phyloP scores from a whole-genome alignment of 441 rosid species.

The Pelargonium myrrhifolium region DNA sequence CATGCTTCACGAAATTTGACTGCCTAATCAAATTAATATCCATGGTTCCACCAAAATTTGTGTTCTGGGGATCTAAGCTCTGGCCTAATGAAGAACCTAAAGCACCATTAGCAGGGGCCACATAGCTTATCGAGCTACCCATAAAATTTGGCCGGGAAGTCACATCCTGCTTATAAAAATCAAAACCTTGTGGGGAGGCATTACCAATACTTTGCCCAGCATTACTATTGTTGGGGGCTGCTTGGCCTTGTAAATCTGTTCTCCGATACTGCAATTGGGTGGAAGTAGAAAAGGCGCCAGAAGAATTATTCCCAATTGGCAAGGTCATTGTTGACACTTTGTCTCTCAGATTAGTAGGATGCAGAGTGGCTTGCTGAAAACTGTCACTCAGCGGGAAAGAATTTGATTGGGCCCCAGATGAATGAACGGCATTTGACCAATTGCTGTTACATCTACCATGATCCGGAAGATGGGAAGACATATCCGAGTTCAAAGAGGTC shows the following conservation, averaged over 20 bases:
- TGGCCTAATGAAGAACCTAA: slow-evolving; percentile 20
- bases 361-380: slow-evolving; percentile 27
- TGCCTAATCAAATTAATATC: slow-evolving; percentile 36
- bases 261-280: slow-evolving; percentile 24
- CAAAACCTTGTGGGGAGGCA: slow-evolving; percentile 28
- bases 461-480: slow-evolving; percentile 34
- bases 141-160: slow-evolving; percentile 25
- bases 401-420: slow-evolving; percentile 27
- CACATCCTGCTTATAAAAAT: slow-evolving; percentile 25
- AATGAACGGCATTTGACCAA: slow-evolving; percentile 43
- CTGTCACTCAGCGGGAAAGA: slow-evolving; percentile 24
- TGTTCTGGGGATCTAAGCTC: slow-evolving; percentile 31
- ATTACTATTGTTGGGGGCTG: slow-evolving; percentile 19
- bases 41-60: slow-evolving; percentile 27
- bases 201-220: slow-evolving; percentile 23
- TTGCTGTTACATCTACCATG: slow-evolving; percentile 31
- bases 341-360: slow-evolving; percentile 27
- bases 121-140: slow-evolving; percentile 28
- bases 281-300: slow-evolving; percentile 29
- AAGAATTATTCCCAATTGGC: slow-evolving; percentile 27
- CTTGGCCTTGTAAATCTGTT: slow-evolving; percentile 28
- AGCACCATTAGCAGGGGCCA: slow-evolving; percentile 23
- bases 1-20: slow-evolving; percentile 32
- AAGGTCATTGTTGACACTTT: slow-evolving; percentile 33
- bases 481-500: slow-evolving; percentile 29